These are phyloP conservation scores for Cucurbita ficifolia DNA, from an alignment of 306 rosid species.

Conservation along the genomic window DNA sequence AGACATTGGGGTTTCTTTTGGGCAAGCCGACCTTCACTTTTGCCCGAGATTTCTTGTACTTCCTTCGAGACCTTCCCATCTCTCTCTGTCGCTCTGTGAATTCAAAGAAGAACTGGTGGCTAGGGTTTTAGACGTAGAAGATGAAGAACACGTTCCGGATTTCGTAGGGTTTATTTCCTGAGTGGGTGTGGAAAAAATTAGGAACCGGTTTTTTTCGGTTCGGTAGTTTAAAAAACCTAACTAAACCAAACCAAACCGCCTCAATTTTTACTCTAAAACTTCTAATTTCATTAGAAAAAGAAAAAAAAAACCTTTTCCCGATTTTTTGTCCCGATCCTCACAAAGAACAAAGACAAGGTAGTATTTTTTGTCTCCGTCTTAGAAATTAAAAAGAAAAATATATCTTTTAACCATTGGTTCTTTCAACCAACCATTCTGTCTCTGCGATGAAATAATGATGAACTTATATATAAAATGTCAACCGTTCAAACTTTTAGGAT, in stretches of 20 bases:
- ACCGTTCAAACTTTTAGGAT: too few relatives aligned
- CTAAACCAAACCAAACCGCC: background rate
- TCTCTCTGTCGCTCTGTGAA: background rate
- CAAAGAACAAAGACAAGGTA: too few relatives aligned
- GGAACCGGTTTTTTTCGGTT: background rate
- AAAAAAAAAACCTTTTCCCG: too few relatives aligned
- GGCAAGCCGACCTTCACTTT: slow-evolving; percentile 73
- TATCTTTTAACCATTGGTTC: too few relatives aligned
- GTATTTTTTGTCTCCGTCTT: too few relatives aligned
- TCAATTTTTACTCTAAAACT: too few relatives aligned
- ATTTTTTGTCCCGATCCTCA: too few relatives aligned
- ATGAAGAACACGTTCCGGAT: background rate
- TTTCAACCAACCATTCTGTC: too few relatives aligned
- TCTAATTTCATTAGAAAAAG: too few relatives aligned
- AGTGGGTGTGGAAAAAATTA: background rate
- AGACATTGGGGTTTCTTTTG: slow-evolving; percentile 46
- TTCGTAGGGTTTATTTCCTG: background rate
- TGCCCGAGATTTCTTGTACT: slow-evolving; percentile 47
- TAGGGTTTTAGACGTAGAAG: slow-evolving; percentile 5
- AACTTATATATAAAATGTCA: too few relatives aligned
- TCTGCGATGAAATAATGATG: too few relatives aligned
- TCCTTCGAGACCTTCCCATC: slow-evolving; percentile 91
- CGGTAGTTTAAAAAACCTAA: background rate
- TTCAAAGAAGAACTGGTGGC: background rate
- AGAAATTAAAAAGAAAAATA: too few relatives aligned